Base-by-base conservation (phyloP, 2,329 filamentous ascomycete species). In the Moelleriella libera region DNA sequence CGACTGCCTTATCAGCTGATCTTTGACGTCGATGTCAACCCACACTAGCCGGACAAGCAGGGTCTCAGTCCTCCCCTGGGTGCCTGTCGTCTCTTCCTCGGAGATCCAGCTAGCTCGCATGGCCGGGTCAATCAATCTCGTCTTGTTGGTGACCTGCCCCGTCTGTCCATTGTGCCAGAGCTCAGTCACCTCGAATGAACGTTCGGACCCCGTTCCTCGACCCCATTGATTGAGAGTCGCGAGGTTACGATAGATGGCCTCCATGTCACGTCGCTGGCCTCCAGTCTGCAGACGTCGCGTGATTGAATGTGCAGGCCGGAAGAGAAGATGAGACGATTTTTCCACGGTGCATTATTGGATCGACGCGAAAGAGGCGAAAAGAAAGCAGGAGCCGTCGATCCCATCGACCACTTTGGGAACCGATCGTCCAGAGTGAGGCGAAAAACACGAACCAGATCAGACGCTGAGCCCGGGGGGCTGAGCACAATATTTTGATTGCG, bases 191-290 rank as follows among this genome's bases (percentile, higher is more conserved):
- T 58, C 52, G 39, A 63, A 59, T 1, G 52, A 50, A 6, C 48
- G 44, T 8, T 50, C 47, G 9, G 56, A 44, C 4, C 51, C 50
- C 5, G 50, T 53, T 2, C 46, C 41, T n/a, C 52, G 51, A 4
- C 49, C 50, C 45, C 55, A 54, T 2, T 56, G 47, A 39, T 56
- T 58, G 45, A 59, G 54, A 9, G 50, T 50, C 43, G 55, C 51
- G 43, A 63, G 56, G 43, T 60, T 62, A 6, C 56, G 49, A 45
- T 60, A 63, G 47, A 63, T 58, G 30, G 62, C 59, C 30, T 63
- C 60, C 60, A 63, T 63, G 28, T 12, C 28, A 21, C 30, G 4
- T n/a, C n/a, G n/a, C n/a, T n/a, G n/a, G n/a, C n/a, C n/a, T n/a
- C n/a, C n/a, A n/a, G n/a, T n/a, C n/a, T n/a, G n/a, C n/a, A n/a